Conservation (phyloP, 163 green algal genomes). For the Scenedesmus sp. region DNA sequence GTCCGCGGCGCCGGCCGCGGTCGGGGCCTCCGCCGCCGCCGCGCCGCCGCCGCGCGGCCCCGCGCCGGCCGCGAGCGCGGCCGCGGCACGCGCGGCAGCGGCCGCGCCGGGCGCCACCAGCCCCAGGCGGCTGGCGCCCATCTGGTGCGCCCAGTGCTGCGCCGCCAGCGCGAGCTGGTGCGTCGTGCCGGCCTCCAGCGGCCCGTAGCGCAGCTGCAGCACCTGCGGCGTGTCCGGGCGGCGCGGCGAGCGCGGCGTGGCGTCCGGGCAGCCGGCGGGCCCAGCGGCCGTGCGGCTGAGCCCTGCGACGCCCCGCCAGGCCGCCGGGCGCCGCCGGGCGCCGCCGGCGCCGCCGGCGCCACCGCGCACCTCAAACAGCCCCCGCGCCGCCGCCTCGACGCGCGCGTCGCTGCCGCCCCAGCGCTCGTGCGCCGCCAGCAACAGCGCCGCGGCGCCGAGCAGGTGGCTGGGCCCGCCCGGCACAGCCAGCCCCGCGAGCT, state of each 20-base stretch:
- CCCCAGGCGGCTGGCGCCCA: neutral
- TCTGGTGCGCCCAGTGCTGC: constrained; percentile 13
- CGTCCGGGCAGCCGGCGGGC: too few relatives aligned
- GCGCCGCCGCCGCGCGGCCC: neutral
- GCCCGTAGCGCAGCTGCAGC: constrained; percentile 30
- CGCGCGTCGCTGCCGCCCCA: constrained; percentile 18
- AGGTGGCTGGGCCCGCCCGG: neutral
- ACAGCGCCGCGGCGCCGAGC: constrained; percentile 1
- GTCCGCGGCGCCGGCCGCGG: neutral
- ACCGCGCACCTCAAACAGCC: constrained; percentile 7
- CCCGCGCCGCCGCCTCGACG: neutral
- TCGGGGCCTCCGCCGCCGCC: constrained; percentile 5
- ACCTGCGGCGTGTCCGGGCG: too few relatives aligned
- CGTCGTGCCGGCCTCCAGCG: neutral
- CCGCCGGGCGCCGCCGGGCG: too few relatives aligned
- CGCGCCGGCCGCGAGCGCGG: neutral
- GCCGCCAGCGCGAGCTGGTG: neutral
- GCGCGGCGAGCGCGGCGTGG: too few relatives aligned
- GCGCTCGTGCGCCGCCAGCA: neutral
- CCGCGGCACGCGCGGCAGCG: constrained; percentile 3
- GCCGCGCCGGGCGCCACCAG: constrained; percentile 29
- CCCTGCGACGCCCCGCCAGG: neutral
- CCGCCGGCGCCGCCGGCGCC: too few relatives aligned
- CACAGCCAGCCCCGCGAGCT: constrained; percentile 3
- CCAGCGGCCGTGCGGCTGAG: neutral